These are phyloP conservation scores for Crithidia sp. DNA, from an alignment of 208 protist species.

Conservation along the genomic window DNA sequence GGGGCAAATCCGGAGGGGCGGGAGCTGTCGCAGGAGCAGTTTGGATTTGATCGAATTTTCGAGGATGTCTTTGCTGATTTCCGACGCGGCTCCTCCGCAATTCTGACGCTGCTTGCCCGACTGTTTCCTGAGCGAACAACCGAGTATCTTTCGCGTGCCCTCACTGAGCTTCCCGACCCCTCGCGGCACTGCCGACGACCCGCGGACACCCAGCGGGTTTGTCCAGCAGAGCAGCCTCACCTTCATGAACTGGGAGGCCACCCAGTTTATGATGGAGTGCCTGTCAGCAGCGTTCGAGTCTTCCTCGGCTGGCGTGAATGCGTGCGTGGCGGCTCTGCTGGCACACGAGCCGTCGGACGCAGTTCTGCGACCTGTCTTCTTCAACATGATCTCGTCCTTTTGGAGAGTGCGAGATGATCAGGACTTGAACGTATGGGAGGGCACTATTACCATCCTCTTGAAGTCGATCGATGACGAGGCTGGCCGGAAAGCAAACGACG, in stretches of 20 bases:
- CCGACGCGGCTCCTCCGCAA: slow-evolving; percentile 41
- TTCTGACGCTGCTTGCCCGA: slow-evolving; percentile 49
- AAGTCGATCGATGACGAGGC: slow-evolving; percentile 43
- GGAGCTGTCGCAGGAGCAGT: slow-evolving; percentile 65
- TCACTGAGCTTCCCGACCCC: slow-evolving; percentile 54
- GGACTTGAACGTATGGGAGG: slow-evolving; percentile 66
- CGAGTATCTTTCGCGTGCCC: slow-evolving; percentile 48
- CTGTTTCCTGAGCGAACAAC: slow-evolving; percentile 56
- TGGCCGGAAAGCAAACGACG: slow-evolving; percentile 18
- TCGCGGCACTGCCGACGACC: slow-evolving; percentile 53
- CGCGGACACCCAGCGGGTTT: slow-evolving; percentile 61
- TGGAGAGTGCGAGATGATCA: slow-evolving; percentile 61
- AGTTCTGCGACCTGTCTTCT: slow-evolving; percentile 78
- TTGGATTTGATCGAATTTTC: slow-evolving; percentile 58
- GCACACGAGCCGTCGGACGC: slow-evolving; percentile 55
- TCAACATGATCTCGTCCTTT: slow-evolving; percentile 85
- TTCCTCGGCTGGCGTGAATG: slow-evolving; percentile 44
- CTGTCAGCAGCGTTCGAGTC: slow-evolving; percentile 64
- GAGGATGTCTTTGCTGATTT: slow-evolving; percentile 68
- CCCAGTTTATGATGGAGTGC: slow-evolving; percentile 74
- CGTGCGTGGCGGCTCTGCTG: slow-evolving; percentile 56
- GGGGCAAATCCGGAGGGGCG: slow-evolving; percentile 48
- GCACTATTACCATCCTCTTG: slow-evolving; percentile 64
- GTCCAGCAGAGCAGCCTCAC: slow-evolving; percentile 79
- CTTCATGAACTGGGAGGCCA: slow-evolving; percentile 70